These are phyloP conservation scores for Cystoderma amianthinum DNA, from an alignment of 768 basidiomycete genomes.

Conservation along the genomic window DNA sequence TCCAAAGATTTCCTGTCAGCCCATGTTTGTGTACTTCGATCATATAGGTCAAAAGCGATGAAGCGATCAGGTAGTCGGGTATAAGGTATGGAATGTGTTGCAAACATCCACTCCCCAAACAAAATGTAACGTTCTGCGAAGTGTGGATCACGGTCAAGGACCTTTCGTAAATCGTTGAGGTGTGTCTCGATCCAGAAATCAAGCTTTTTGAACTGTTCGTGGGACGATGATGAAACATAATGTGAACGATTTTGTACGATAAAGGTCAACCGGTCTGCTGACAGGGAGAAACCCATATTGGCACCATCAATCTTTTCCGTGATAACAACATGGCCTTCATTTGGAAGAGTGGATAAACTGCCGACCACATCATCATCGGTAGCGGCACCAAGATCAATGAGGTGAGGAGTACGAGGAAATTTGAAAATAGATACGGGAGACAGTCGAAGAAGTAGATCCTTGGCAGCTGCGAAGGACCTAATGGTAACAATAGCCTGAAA, in stretches of 20 bases:
- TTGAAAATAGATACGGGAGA: slow-evolving; percentile 41
- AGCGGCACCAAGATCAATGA: slow-evolving; percentile 51
- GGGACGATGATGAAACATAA: slow-evolving; percentile 45
- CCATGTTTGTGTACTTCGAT: slow-evolving; percentile 37
- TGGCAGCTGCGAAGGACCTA: slow-evolving; percentile 42
- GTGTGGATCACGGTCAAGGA: slow-evolving; percentile 41
- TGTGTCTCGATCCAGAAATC: slow-evolving; percentile 48
- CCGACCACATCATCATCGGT: slow-evolving; percentile 45
- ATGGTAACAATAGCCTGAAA: slow-evolving; percentile 43
- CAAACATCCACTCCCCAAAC: slow-evolving; percentile 60
- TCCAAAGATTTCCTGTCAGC: slow-evolving; percentile 26
- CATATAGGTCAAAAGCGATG: slow-evolving; percentile 55
- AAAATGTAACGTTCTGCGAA: slow-evolving; percentile 54
- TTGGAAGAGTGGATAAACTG: slow-evolving; percentile 12
- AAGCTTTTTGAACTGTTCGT: slow-evolving; percentile 56
- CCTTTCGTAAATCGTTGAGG: slow-evolving; percentile 28
- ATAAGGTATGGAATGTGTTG: slow-evolving; percentile 56
- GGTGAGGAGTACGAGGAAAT: slow-evolving; percentile 56
- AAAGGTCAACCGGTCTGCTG: slow-evolving; percentile 34
- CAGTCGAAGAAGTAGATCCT: slow-evolving; percentile 36
- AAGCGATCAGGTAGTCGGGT: slow-evolving; percentile 46
- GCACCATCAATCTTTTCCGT: slow-evolving; percentile 65
- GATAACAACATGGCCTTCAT: slow-evolving; percentile 32
- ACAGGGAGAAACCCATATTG: slow-evolving; percentile 60
- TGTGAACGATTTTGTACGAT: slow-evolving; percentile 59